Conservation (phyloP, 768 basidiomycete genomes). For the Lepiota venenata region DNA sequence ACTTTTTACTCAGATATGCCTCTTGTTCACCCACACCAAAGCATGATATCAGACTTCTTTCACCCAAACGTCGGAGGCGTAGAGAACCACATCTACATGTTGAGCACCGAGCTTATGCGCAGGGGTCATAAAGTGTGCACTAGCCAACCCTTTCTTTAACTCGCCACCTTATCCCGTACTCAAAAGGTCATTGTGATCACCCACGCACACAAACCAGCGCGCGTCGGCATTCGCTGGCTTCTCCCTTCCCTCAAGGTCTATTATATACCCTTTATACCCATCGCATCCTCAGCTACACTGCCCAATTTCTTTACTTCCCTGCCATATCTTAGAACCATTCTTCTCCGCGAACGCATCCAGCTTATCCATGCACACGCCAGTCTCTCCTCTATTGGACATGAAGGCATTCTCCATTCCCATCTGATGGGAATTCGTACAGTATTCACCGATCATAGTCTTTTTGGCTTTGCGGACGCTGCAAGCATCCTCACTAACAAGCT, state of each 20-base stretch:
- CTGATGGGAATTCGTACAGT: conserved; percentile 85
- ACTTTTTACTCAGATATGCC: neutral
- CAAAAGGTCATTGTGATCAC: conserved; percentile 91
- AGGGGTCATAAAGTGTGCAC: conserved; percentile 82
- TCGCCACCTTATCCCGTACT: neutral
- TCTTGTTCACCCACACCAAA: conserved; percentile 35
- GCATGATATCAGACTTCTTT: conserved; percentile 98
- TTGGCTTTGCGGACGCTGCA: conserved; percentile 96
- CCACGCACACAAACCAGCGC: conserved; percentile 83
- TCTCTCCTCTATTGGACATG: conserved; percentile 87
- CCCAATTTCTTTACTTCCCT: conserved; percentile 93
- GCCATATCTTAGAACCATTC: conserved; percentile 87
- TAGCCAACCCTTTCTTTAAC: neutral
- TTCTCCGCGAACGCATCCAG: conserved; percentile 82
- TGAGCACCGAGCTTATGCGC: conserved; percentile 77
- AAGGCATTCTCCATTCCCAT: conserved; percentile 88
- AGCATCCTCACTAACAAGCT: conserved; percentile 98
- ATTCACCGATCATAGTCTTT: conserved; percentile 96
- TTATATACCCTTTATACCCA: conserved; percentile 85
- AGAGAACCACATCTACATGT: conserved; percentile 94
- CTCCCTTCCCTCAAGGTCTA: conserved; percentile 89
- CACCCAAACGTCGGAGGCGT: conserved; percentile 93
- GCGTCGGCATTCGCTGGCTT: conserved; percentile 89
- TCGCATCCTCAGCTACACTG: conserved; percentile 89
- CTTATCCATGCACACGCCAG: conserved; percentile 92